Base-by-base conservation (phyloP, 139 green algal species). In the Chlamydomonas applanata region DNA sequence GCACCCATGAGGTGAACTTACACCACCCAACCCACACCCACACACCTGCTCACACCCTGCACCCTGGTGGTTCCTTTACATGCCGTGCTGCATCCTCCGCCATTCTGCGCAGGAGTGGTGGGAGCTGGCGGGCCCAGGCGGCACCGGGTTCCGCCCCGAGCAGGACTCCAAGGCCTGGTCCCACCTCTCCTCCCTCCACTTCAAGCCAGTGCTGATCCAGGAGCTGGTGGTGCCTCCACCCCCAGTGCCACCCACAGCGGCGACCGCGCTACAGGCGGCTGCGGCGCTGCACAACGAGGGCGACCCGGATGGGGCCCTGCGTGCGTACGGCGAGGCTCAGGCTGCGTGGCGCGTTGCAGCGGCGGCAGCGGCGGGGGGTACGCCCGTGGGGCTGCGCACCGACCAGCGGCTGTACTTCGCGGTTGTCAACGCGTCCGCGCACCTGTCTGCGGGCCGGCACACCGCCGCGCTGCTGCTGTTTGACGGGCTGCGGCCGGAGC, bases 151-250 rank as follows among this genome's bases (percentile, higher is more conserved):
- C 44, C 44, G n/a, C 14, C 57, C 60, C 17, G 54, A 71, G 19
- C 22, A 46, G 5, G 74, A 82, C 24, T 61, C 53, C 59, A 34
- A 45, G 35, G 66, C 35, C 19, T 57, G 71, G 53, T 81, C 76
- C 19, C 75, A 83, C 67, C 59, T 80, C 17, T 88, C 83, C 0
- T 81, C 79, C 0, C 35, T 65, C 1, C 61, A 79, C 24, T 86
- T 86, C 77, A 70, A 60, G 32, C 77, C 71, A 9, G 76, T 83
- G 20, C 63, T 88, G 67, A 75, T 88, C 32, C 83, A 88, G 83
- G 84, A 89, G 64, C 35, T 79, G 34, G 79, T 85, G 7, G 34
- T 88, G 14, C 81, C 84, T 0, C 84, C 84, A 0, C n/a, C 56
- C 29, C 60, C 68, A n/a, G 81, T 76, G 59, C 82, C 84, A n/a